Evolutionary conservation across 2,329 filamentous ascomycete genomes (phyloP).

Genomic region (Bipolaris gigantea): DNA sequence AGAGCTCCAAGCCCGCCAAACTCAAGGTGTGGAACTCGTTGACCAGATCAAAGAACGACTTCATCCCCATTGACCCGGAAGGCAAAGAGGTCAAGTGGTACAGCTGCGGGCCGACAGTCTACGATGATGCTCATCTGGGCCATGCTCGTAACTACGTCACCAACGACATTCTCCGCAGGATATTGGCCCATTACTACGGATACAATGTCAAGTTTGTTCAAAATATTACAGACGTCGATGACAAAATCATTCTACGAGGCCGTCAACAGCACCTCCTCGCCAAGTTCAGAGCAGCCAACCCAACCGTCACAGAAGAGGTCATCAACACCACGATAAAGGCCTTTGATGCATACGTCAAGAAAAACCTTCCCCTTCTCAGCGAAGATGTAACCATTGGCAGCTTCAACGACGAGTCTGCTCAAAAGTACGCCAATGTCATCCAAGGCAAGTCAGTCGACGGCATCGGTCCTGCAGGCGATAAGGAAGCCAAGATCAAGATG

Average conservation of each 20-base stretch:
- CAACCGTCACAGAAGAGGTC: slow-evolving; percentile 50
- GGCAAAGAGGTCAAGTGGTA: slow-evolving; percentile 79
- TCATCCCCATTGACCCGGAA: slow-evolving; percentile 70
- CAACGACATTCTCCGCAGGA: slow-evolving; percentile 83
- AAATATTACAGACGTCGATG: slow-evolving; percentile 73
- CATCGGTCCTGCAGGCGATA: slow-evolving; percentile 64
- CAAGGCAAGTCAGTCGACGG: slow-evolving; percentile 59
- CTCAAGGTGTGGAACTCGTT: slow-evolving; percentile 81
- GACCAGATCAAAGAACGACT: slow-evolving; percentile 72
- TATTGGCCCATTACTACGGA: slow-evolving; percentile 79
- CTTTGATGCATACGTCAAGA: slow-evolving; percentile 62
- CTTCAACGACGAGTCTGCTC: slow-evolving; percentile 53
- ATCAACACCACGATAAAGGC: slow-evolving; percentile 54
- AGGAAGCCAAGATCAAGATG: slow-evolving; percentile 88
- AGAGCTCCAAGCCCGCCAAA: slow-evolving; percentile 50
- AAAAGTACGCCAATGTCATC: slow-evolving; percentile 58
- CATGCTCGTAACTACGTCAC: slow-evolving; percentile 90
- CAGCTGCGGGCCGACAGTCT: slow-evolving; percentile 84
- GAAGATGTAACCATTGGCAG: slow-evolving; percentile 49
- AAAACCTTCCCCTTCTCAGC: slow-evolving; percentile 63
- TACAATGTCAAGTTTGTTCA: slow-evolving; percentile 86
- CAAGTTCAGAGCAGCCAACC: slow-evolving; percentile 63
- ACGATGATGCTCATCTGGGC: slow-evolving; percentile 79
- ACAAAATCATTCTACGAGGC: slow-evolving; percentile 65
- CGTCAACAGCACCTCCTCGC: slow-evolving; percentile 77